phyloP scores from a whole-genome alignment of 306 rosid species.

The Nissolia schottii region DNA sequence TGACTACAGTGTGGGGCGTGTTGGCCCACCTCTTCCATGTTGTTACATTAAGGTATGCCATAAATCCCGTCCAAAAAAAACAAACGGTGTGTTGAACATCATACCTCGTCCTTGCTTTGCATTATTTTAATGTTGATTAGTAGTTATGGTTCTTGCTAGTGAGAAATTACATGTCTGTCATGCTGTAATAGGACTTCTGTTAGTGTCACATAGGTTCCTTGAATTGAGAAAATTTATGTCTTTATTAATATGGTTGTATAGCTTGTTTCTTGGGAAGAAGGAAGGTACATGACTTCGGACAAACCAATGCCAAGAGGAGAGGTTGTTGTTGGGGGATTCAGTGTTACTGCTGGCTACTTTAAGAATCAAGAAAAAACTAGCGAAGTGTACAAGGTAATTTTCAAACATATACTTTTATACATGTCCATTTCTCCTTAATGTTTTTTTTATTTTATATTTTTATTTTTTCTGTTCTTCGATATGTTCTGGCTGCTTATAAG shows the following conservation, averaged over 20 bases:
- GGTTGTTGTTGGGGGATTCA: slow-evolving; percentile 76
- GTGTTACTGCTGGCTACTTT: slow-evolving; percentile 86
- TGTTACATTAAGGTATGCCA: slow-evolving; percentile 60
- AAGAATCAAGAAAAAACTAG: slow-evolving; percentile 74
- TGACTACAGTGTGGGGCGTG: slow-evolving; percentile 83
- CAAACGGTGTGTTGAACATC: neutral
- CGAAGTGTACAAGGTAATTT: slow-evolving; percentile 76
- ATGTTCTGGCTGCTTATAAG: slow-evolving; percentile 16
- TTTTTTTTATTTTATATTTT: neutral
- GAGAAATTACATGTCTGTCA: neutral
- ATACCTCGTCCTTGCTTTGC: slow-evolving; percentile 1
- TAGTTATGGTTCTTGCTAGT: neutral
- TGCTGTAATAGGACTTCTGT: slow-evolving; percentile 1
- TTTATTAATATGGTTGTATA: slow-evolving; percentile 35
- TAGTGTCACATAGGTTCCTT: neutral
- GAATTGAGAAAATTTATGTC: slow-evolving; percentile 1
- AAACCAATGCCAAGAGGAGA: slow-evolving; percentile 96
- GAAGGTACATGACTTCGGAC: slow-evolving; percentile 76
- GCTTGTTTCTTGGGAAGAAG: slow-evolving; percentile 97
- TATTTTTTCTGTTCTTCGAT: neutral
- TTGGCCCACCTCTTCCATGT: slow-evolving; percentile 96
- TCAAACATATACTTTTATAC: neutral
- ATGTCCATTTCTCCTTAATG: neutral
- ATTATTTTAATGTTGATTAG: neutral
- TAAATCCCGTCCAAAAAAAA: neutral